Evolutionary conservation across 1,139 yeast genomes (phyloP).

Genomic region (Arxiozyma bovina): DNA sequence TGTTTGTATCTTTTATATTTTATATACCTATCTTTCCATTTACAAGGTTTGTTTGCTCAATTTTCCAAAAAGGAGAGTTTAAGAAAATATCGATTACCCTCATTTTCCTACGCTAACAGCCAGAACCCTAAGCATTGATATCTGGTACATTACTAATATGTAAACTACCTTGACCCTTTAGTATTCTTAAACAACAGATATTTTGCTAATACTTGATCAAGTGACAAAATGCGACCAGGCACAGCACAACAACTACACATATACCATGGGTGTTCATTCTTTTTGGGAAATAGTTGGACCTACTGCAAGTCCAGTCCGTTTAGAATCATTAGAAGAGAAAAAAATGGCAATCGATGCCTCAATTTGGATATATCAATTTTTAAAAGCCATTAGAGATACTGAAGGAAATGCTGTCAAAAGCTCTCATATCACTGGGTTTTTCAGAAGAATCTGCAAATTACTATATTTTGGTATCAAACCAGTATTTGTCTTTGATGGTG

Average conservation of each 20-base stretch:
- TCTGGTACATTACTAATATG: too few relatives aligned
- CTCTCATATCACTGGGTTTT: slow-evolving; percentile 90
- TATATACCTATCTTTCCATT: too few relatives aligned
- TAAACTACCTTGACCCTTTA: not conserved
- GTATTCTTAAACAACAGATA: not conserved
- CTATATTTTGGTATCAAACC: slow-evolving; percentile 85
- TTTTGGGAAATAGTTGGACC: slow-evolving; percentile 92
- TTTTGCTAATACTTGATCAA: too few relatives aligned
- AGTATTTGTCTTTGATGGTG: slow-evolving; percentile 95
- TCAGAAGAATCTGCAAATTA: slow-evolving; percentile 84
- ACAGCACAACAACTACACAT: not conserved
- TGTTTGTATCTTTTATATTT: too few relatives aligned
- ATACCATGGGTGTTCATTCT: slow-evolving; percentile 88
- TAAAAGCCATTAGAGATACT: slow-evolving; percentile 85
- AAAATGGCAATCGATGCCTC: slow-evolving; percentile 94
- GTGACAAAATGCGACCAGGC: too few relatives aligned
- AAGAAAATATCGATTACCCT: too few relatives aligned
- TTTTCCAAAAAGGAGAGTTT: too few relatives aligned
- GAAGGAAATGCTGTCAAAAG: slow-evolving; percentile 72
- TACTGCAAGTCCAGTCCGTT: slow-evolving; percentile 78
- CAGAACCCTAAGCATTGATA: too few relatives aligned
- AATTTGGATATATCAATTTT: slow-evolving; percentile 95
- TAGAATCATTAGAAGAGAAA: slow-evolving; percentile 71
- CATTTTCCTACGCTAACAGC: too few relatives aligned
- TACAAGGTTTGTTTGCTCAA: too few relatives aligned